phyloP scores from a whole-genome alignment of 257 asterid genomes.

The Solanum tarijense region DNA sequence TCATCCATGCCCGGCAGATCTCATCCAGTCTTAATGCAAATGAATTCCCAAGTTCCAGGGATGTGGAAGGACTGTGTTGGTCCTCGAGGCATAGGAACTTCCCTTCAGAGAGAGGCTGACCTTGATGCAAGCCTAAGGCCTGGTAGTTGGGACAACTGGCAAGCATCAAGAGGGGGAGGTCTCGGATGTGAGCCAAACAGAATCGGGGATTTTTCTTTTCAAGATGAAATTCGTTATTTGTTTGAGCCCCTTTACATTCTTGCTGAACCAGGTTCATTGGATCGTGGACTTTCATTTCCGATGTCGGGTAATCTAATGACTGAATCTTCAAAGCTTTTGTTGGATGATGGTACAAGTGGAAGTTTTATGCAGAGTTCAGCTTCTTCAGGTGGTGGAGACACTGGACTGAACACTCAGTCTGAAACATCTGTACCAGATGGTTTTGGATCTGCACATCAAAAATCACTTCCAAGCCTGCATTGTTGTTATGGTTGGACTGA shows the following conservation, averaged over 20 bases:
- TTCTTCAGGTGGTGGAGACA: slow-evolving; percentile 65
- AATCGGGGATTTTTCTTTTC: slow-evolving; percentile 50
- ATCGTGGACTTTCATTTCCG: slow-evolving; percentile 69
- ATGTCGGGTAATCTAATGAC: slow-evolving; percentile 39
- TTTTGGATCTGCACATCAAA: slow-evolving; percentile 58
- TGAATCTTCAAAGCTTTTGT: slow-evolving; percentile 55
- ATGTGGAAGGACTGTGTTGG: slow-evolving; percentile 96
- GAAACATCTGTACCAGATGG: slow-evolving; percentile 67
- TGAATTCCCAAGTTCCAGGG: slow-evolving; percentile 61
- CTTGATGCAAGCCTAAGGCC: slow-evolving; percentile 83
- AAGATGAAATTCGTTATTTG: slow-evolving; percentile 68
- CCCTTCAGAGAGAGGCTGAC: slow-evolving; percentile 81
- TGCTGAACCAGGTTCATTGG: slow-evolving; percentile 90
- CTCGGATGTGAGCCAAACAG: slow-evolving; percentile 63
- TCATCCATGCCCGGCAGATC: slow-evolving; percentile 56
- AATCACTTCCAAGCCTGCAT: slow-evolving; percentile 77
- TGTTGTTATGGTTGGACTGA: slow-evolving; percentile 99
- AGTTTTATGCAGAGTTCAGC: slow-evolving; percentile 58
- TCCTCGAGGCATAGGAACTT: slow-evolving; percentile 53
- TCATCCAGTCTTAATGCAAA: slow-evolving; percentile 63
- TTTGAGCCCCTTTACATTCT: slow-evolving; percentile 95
- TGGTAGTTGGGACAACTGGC: slow-evolving; percentile 95
- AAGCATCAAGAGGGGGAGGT: slow-evolving; percentile 64
- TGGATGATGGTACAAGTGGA: slow-evolving; percentile 74
- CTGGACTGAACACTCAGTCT: slow-evolving; percentile 51